phyloP scores from a whole-genome alignment of 176 grass and related monocot species.

The maize (Zea mays) region DNA sequence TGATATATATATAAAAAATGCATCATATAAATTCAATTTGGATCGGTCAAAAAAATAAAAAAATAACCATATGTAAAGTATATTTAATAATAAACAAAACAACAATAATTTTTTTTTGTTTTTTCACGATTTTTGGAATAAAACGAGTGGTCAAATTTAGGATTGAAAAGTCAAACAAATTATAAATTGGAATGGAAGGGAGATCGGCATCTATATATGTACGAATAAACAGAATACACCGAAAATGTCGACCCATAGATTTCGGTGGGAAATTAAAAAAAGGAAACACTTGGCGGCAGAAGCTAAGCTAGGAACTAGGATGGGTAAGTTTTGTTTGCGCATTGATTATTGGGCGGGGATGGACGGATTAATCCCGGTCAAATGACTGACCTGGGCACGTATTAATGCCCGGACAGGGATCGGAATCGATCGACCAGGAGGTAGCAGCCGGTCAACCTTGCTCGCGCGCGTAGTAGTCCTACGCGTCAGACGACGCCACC shows the following conservation, averaged over 20 bases:
- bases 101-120: too few relatives aligned
- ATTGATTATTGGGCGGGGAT: not conserved
- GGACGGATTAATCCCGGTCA: constrained; percentile 3
- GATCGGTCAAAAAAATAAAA: too few relatives aligned
- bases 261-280: not conserved
- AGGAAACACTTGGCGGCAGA: too few relatives aligned
- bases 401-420: not conserved
- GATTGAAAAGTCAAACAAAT: too few relatives aligned
- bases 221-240: not conserved
- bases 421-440: not conserved
- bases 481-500: constrained; percentile 9
- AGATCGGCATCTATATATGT: not conserved
- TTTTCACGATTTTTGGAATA: too few relatives aligned
- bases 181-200: too few relatives aligned
- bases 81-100: too few relatives aligned
- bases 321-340: not conserved
- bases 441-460: constrained; percentile 4
- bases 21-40: not conserved
- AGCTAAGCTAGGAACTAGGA: not conserved
- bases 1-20: not conserved
- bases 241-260: not conserved
- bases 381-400: not conserved
- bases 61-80: too few relatives aligned
- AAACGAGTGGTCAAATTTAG: too few relatives aligned
- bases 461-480: not conserved